Conservation (phyloP, 371 early-diverging fungal genomes). For the Mortierella sp. region DNA sequence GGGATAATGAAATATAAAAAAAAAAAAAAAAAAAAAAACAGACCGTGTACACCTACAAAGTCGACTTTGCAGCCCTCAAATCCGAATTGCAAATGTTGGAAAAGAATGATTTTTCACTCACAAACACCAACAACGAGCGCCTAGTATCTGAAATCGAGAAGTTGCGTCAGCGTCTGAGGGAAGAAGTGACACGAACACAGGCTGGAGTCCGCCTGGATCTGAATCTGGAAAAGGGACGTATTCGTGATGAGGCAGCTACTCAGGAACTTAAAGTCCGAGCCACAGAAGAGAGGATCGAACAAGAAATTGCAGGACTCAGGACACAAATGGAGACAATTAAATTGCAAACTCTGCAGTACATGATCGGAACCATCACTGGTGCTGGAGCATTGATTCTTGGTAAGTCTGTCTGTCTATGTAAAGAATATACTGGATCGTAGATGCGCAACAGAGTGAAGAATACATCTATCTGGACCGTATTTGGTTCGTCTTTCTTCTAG, state of each 20-base stretch:
- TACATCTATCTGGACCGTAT: too few relatives aligned
- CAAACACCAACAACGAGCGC: conserved; percentile 88
- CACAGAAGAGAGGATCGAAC: conserved; percentile 89
- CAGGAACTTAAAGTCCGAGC: conserved; percentile 91
- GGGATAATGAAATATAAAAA: too few relatives aligned
- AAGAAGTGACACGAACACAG: conserved; percentile 89
- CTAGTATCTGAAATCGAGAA: conserved; percentile 84
- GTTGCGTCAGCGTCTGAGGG: conserved; percentile 80
- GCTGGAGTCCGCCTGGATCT: conserved; percentile 91
- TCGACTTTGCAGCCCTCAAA: conserved; percentile 92
- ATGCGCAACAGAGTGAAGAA: not conserved
- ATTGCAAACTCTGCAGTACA: conserved; percentile 86
- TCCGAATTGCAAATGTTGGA: conserved; percentile 90
- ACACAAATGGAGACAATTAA: conserved; percentile 95
- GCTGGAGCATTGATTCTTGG: conserved; percentile 83
- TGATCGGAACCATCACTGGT: conserved; percentile 88
- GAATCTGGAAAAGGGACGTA: conserved; percentile 90
- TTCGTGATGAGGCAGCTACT: conserved; percentile 85
- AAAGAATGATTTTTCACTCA: conserved; percentile 90
- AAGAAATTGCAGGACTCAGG: conserved; percentile 85
- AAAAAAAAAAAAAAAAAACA: conserved; percentile 27
- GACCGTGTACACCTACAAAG: conserved; percentile 89
- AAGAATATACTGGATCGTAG: not conserved
- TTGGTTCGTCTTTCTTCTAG: too few relatives aligned
- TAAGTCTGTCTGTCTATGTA: conserved; percentile 43